phyloP scores from a whole-genome alignment of 2,329 filamentous ascomycete species.

The Pseudovirgaria hyperparasitica region DNA sequence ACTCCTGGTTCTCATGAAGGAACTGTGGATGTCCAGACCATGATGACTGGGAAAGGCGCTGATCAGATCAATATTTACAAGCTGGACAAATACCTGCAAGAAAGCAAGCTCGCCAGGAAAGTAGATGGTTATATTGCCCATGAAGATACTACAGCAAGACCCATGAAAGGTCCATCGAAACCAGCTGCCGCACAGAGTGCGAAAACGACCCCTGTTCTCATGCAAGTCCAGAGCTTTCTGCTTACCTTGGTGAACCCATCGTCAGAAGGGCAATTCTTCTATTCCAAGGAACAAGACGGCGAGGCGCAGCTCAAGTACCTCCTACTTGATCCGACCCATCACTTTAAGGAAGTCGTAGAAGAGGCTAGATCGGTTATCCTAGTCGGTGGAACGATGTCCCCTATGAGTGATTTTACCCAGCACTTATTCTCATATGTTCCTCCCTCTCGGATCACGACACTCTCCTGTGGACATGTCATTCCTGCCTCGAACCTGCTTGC shows the following conservation, averaged over 20 bases:
- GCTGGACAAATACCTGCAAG: slow-evolving; percentile 73
- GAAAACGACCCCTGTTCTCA: slow-evolving; percentile 39
- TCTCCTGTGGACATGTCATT: slow-evolving; percentile 93
- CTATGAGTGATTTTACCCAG: slow-evolving; percentile 77
- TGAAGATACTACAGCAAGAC: slow-evolving; percentile 37
- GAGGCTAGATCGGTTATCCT: slow-evolving; percentile 78
- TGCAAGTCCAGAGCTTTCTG: slow-evolving; percentile 57
- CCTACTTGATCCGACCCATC: slow-evolving; percentile 78
- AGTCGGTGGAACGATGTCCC: slow-evolving; percentile 95
- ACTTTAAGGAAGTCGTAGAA: slow-evolving; percentile 78
- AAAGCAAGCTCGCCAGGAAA: slow-evolving; percentile 87
- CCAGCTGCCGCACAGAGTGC: slow-evolving; percentile 5
- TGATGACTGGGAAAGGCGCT: slow-evolving; percentile 73
- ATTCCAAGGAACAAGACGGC: slow-evolving; percentile 35
- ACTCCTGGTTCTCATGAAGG: slow-evolving; percentile 42
- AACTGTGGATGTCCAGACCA: slow-evolving; percentile 53
- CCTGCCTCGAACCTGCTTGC: slow-evolving; percentile 70
- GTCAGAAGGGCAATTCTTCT: slow-evolving; percentile 49
- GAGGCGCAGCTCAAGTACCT: slow-evolving; percentile 70
- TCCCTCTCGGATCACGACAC: slow-evolving; percentile 52
- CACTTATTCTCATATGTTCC: slow-evolving; percentile 72
- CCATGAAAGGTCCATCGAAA: slow-evolving; percentile 7
- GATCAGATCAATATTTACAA: slow-evolving; percentile 95
- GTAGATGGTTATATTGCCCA: slow-evolving; percentile 76
- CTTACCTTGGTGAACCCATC: slow-evolving; percentile 77